Percentiles rank a stretch among this genome's conserved stretches.
These are phyloP conservation scores for Castanea sativa DNA, from an alignment of 306 rosid species.

Conservation along the genomic window DNA sequence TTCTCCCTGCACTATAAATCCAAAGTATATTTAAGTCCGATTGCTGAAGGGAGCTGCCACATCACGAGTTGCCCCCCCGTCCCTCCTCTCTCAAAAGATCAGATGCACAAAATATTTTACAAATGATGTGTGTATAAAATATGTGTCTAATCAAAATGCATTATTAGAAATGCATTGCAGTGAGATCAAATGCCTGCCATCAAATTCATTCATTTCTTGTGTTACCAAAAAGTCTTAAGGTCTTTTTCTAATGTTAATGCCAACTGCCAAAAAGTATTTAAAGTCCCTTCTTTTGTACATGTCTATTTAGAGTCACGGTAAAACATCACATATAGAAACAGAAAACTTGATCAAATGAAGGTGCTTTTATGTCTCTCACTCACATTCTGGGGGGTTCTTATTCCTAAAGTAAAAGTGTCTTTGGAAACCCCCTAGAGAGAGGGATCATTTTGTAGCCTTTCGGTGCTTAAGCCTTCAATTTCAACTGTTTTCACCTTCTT, in stretches of 20 bases:
- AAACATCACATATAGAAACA: background rate
- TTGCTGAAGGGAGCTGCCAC: background rate
- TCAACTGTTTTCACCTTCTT: conserved; percentile 44
- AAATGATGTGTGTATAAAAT: background rate
- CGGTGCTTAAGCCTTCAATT: conserved; percentile 63
- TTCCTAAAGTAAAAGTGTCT: conserved; percentile 37
- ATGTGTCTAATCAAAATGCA: no score
- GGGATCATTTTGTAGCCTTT: conserved; percentile 68
- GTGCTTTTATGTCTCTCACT: conserved; percentile 5
- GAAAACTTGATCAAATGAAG: background rate
- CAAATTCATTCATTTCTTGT: background rate
- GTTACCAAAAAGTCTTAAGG: background rate
- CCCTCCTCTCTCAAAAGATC: no score
- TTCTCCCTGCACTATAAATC: background rate
- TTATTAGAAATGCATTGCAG: no score
- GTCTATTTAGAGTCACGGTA: background rate
- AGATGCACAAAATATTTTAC: no score
- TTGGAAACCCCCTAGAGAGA: conserved; percentile 39
- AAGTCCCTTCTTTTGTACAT: background rate
- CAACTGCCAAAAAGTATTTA: background rate
- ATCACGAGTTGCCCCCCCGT: background rate
- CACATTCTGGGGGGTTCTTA: background rate
- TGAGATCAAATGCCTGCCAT: background rate
- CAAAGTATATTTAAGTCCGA: background rate
- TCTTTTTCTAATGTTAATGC: no score